Evolutionary conservation across 108 stramenopile species (phyloP).

Genomic region (Cyclostephanos tholiformis): DNA sequence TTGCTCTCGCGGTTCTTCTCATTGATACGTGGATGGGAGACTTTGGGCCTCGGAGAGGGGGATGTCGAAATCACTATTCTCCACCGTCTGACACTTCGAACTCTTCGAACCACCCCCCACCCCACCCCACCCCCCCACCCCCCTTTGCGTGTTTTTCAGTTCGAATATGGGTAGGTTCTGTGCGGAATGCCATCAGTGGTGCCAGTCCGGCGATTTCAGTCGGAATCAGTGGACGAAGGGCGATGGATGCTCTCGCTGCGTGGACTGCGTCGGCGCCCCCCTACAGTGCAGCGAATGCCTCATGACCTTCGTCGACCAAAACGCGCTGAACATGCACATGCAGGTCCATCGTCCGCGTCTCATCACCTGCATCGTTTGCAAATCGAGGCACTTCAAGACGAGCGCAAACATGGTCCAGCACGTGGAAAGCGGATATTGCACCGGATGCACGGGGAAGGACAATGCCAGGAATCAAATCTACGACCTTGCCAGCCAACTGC

Average conservation of each 20-base stretch:
- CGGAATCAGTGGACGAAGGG: conserved; percentile 70
- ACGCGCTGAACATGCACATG: conserved; percentile 77
- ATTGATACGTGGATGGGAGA: no score
- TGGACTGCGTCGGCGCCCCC: conserved; percentile 44
- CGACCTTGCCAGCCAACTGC: conserved; percentile 41
- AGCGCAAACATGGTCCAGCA: conserved; percentile 79
- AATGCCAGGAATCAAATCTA: conserved; percentile 72
- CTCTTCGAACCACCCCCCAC: no score
- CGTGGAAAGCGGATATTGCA: conserved; percentile 72
- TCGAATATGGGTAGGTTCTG: conserved; percentile 57
- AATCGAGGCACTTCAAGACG: conserved; percentile 57
- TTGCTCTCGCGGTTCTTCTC: no score
- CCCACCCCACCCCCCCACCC: no score
- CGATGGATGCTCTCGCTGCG: conserved; percentile 60
- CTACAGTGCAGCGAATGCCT: conserved; percentile 53
- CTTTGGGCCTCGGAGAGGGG: no score
- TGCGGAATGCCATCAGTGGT: conserved; percentile 45
- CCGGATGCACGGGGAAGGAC: conserved; percentile 56
- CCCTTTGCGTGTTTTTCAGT: no score
- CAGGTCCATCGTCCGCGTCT: conserved; percentile 74
- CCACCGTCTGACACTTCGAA: no score
- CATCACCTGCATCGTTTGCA: conserved; percentile 73
- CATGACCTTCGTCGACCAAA: conserved; percentile 51
- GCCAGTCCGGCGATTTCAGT: conserved; percentile 40
- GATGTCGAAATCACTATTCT: no score